Conservation (phyloP, 306 rosid genomes). For the Morella rubra region DNA sequence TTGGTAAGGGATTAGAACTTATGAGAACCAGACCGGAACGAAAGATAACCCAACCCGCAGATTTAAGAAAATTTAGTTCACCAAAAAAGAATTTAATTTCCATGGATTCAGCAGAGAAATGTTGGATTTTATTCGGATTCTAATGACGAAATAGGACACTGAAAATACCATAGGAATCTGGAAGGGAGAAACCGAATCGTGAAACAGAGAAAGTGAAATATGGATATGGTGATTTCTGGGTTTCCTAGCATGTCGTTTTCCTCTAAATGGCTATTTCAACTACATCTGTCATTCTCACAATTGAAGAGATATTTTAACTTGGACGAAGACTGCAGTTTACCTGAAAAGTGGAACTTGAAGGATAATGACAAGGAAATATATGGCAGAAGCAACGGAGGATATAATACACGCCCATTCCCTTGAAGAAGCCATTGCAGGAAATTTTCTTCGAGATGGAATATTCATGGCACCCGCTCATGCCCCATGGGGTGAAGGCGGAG, state of each 20-base stretch:
- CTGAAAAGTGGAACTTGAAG: conserved; percentile 90
- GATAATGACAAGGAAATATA: conserved; percentile 63
- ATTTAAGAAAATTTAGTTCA: too few relatives aligned
- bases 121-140: neutral
- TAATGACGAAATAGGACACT: neutral
- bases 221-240: neutral
- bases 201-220: neutral
- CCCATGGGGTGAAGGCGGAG: neutral
- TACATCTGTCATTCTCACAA: neutral
- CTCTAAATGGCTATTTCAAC: neutral
- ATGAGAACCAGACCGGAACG: neutral
- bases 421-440: conserved; percentile 63
- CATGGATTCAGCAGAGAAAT: neutral
- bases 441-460: neutral
- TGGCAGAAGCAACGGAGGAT: conserved; percentile 48
- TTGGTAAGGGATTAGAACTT: too few relatives aligned
- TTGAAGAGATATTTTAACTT: neutral
- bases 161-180: neutral
- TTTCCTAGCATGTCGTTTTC: neutral
- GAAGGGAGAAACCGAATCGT: neutral
- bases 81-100: neutral
- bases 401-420: conserved; percentile 58
- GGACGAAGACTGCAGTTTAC: conserved; percentile 32
- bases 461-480: neutral
- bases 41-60: neutral